Conservation (phyloP, 2,329 filamentous ascomycete genomes). For the Neopestalotiopsis rosae region DNA sequence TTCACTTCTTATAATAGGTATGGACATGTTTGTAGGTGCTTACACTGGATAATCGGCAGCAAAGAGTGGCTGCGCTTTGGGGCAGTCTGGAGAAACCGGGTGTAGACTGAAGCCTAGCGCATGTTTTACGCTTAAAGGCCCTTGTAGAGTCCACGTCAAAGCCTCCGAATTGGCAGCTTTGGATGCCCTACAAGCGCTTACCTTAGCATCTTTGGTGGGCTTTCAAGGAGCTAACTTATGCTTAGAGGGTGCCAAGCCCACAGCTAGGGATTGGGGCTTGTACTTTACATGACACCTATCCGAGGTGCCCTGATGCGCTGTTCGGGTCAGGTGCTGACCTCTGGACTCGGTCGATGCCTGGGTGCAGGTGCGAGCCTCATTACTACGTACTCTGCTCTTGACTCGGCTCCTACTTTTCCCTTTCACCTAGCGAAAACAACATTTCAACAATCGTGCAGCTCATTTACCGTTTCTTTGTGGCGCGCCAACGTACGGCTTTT, state of each 20-base stretch:
- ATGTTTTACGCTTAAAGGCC: conserved; percentile 19
- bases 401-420: not conserved
- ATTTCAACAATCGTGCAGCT: not conserved
- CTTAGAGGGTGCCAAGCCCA: conserved; percentile 11
- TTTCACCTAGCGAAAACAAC: not conserved
- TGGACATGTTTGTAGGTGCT: not conserved
- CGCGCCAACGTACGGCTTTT: not conserved
- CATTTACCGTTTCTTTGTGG: conserved; percentile 4
- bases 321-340: conserved; percentile 6
- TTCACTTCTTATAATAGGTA: not conserved
- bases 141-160: not conserved
- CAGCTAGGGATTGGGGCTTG: conserved; percentile 9
- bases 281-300: conserved; percentile 16
- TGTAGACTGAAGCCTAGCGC: conserved; percentile 17
- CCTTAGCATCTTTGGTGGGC: conserved; percentile 3
- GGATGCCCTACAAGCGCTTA: not conserved
- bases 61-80: not conserved
- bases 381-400: not conserved
- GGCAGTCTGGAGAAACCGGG: not conserved
- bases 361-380: not conserved
- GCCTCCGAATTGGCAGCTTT: not conserved
- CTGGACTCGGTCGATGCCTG: not conserved
- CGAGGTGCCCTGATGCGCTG: not conserved
- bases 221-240: conserved; percentile 9
- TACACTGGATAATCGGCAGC: not conserved